A percentile compares a stretch with the other conserved stretches of the same genome.
Evolutionary conservation across 2,329 filamentous ascomycete species (phyloP).

Genomic region (Emmonsiellopsis sp.): DNA sequence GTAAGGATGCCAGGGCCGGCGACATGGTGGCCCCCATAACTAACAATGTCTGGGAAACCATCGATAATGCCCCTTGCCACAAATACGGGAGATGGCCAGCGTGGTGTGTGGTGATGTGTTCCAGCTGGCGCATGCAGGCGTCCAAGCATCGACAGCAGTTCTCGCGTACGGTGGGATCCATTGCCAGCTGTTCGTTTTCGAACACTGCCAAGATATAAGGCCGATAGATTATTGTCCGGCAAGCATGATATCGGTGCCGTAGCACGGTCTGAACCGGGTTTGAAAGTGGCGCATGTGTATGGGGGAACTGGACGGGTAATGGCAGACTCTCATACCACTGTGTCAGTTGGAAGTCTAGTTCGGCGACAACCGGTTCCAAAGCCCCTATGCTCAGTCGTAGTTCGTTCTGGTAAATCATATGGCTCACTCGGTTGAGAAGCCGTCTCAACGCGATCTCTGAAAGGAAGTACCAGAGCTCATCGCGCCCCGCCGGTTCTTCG

Average conservation of each 20-base stretch:
- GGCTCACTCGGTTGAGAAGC: slow-evolving; percentile 67
- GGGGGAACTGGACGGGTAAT: slow-evolving; percentile 65
- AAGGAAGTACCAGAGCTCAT: slow-evolving; percentile 79
- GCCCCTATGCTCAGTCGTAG: slow-evolving; percentile 61
- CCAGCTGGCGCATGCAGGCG: slow-evolving; percentile 67
- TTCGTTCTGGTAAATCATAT: slow-evolving; percentile 68
- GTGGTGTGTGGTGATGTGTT: slow-evolving; percentile 69
- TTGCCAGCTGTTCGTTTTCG: slow-evolving; percentile 62
- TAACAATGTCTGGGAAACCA: slow-evolving; percentile 70
- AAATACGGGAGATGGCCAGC: slow-evolving; percentile 77
- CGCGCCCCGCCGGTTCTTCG: slow-evolving; percentile 56
- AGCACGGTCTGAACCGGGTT: slow-evolving; percentile 73
- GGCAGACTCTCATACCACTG: slow-evolving; percentile 80
- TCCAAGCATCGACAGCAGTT: slow-evolving; percentile 75
- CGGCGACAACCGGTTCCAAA: slow-evolving; percentile 66
- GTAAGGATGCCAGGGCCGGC: slow-evolving; percentile 57
- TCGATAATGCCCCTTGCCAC: slow-evolving; percentile 74
- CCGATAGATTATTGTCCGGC: slow-evolving; percentile 75
- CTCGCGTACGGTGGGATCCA: slow-evolving; percentile 64
- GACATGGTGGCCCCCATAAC: slow-evolving; percentile 82
- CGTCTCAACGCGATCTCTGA: slow-evolving; percentile 72
- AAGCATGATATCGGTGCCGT: slow-evolving; percentile 71
- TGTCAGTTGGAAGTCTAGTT: slow-evolving; percentile 71
- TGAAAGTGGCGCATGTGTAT: slow-evolving; percentile 55
- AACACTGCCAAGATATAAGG: slow-evolving; percentile 74